These are phyloP conservation scores for Manihot esculenta DNA, from an alignment of 441 rosid genomes.

Conservation along the genomic window DNA sequence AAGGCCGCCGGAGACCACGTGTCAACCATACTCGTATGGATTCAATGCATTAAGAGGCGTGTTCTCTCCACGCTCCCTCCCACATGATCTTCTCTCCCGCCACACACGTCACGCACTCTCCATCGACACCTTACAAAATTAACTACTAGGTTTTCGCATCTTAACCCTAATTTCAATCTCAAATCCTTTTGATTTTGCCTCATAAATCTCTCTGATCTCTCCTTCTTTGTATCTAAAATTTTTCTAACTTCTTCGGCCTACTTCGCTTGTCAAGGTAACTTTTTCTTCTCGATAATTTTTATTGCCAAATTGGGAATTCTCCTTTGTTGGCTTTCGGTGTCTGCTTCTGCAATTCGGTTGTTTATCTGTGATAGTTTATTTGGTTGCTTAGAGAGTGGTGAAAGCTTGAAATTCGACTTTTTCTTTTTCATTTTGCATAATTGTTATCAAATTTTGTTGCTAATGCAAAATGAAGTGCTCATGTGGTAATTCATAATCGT, in stretches of 20 bases:
- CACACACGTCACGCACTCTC: constrained; percentile 36
- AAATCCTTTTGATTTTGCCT: background rate
- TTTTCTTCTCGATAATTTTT: background rate
- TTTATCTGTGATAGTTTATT: background rate
- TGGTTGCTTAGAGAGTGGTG: constrained; percentile 14
- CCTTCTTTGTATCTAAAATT: background rate
- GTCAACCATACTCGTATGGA: constrained; percentile 31
- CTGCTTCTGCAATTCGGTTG: constrained; percentile 3
- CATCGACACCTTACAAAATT: background rate
- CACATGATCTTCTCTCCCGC: constrained; percentile 27
- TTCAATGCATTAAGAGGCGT: constrained; percentile 27
- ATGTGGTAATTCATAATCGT: background rate
- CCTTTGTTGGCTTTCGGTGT: background rate
- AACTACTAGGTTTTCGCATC: background rate
- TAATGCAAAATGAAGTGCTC: constrained; percentile 2
- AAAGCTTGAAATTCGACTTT: background rate
- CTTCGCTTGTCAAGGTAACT: background rate
- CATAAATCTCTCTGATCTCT: background rate
- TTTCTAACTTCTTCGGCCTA: background rate
- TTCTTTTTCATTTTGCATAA: background rate
- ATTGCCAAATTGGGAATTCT: background rate
- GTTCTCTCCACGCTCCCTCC: constrained; percentile 61
- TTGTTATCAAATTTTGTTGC: background rate
- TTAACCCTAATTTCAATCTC: constrained; percentile 7
- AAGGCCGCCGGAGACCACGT: constrained; percentile 31